Evolutionary conservation across 2,329 filamentous ascomycete species (phyloP).

Genomic region (Lasiodiplodia sp.): DNA sequence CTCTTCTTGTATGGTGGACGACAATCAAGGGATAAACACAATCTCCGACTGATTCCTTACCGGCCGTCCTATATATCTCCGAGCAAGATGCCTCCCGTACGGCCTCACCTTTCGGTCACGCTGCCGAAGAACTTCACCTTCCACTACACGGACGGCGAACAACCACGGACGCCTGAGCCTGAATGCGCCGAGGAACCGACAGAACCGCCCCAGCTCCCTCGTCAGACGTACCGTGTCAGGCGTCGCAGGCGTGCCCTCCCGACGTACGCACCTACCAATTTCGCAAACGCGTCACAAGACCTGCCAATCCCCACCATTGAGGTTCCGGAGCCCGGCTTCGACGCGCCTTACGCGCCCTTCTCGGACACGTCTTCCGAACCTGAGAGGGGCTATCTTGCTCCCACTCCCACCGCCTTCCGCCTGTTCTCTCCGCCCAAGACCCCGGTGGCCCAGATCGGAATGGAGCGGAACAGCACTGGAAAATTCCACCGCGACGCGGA

Average conservation of each 20-base stretch:
- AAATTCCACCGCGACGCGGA: conserved; percentile 43
- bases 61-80: conserved; percentile 21
- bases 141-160: conserved; percentile 54
- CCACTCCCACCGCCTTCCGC: conserved; percentile 45
- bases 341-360: conserved; percentile 27
- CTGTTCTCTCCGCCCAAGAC: conserved; percentile 58
- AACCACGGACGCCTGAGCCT: conserved; percentile 56
- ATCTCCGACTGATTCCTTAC: conserved; percentile 29
- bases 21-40: conserved; percentile 29
- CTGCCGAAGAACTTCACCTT: conserved; percentile 60
- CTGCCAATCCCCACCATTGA: conserved; percentile 59
- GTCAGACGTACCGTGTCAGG: conserved; percentile 58
- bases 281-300: conserved; percentile 37
- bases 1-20: conserved; percentile 21
- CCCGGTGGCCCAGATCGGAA: conserved; percentile 52
- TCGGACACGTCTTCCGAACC: conserved; percentile 39
- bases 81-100: conserved; percentile 48
- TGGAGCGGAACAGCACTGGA: conserved; percentile 39
- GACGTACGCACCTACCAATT: conserved; percentile 35
- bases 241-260: conserved; percentile 51
- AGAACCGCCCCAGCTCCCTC: conserved; percentile 54
- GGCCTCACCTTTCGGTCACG: conserved; percentile 57
- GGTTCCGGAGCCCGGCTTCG: conserved; percentile 49
- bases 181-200: conserved; percentile 46
- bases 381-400: conserved; percentile 53